Evolutionary conservation across 768 basidiomycete genomes (phyloP).

Genomic region (Crucibulum laeve): DNA sequence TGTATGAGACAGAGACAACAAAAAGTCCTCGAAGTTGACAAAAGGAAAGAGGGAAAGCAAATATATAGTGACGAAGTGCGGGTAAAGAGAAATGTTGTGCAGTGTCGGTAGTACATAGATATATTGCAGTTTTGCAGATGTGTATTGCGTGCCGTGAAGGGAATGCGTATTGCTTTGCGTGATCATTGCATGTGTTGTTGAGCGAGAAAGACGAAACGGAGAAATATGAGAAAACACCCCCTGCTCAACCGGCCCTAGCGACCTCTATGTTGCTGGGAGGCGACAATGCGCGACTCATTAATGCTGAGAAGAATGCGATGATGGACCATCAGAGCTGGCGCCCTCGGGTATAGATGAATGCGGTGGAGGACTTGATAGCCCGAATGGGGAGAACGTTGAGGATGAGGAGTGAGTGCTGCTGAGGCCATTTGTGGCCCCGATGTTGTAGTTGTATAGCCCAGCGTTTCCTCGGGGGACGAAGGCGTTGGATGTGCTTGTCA

Average conservation of each 20-base stretch:
- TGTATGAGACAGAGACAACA: slow-evolving; percentile 13
- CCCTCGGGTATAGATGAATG: slow-evolving; percentile 33
- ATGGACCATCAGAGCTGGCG: slow-evolving; percentile 24
- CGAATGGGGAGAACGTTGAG: slow-evolving; percentile 33
- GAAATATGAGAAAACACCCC: slow-evolving; percentile 13
- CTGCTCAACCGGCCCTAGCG: slow-evolving; percentile 36
- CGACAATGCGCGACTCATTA: slow-evolving; percentile 24
- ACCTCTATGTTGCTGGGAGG: slow-evolving; percentile 40
- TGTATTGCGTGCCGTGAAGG: slow-evolving; percentile 17
- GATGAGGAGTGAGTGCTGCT: slow-evolving; percentile 13
- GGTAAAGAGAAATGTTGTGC: slow-evolving; percentile 13
- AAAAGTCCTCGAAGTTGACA: slow-evolving; percentile 1
- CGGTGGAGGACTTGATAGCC: slow-evolving; percentile 23
- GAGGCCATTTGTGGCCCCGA: slow-evolving; percentile 15
- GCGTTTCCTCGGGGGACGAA: slow-evolving; percentile 30
- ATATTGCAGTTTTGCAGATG: slow-evolving; percentile 16
- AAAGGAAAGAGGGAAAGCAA: slow-evolving; percentile 9
- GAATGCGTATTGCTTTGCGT: slow-evolving; percentile 17
- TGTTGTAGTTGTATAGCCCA: slow-evolving; percentile 20
- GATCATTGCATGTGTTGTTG: slow-evolving; percentile 17
- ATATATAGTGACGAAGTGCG: slow-evolving; percentile 13
- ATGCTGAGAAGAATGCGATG: slow-evolving; percentile 28
- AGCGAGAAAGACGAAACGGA: slow-evolving; percentile 14
- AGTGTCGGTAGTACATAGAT: slow-evolving; percentile 25
- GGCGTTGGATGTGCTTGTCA: slow-evolving; percentile 26